Evolutionary conservation across 2,329 filamentous ascomycete genomes (phyloP), one percentile per base, ranked within the genome.

Genomic region (Microsporum canis): DNA sequence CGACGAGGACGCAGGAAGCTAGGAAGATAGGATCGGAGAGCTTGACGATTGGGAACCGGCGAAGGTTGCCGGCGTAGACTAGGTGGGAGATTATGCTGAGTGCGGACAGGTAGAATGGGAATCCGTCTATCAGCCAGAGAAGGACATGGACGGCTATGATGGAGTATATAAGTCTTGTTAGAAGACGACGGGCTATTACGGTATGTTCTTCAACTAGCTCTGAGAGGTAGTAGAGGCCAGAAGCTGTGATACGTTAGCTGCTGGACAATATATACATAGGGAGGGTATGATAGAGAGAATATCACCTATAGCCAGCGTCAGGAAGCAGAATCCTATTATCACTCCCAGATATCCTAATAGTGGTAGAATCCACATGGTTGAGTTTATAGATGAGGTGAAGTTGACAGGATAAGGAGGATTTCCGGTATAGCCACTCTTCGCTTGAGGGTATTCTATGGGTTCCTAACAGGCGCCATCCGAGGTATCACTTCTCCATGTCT

Each of bases 181-280:
- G 80, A n/a, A 96, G 79, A 61, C 87, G 89, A 72, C 95, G 95
- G 10, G 91, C 88, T 64, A 95, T 76, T 8, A 97, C 92, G 3
- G 92, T 96, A 72, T 99, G 92, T 75, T 99, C 94, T 77, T 99
- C 94, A 63, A 99, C 94, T 12, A 97, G 85, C 75, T 99, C 94
- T 29, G 92, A 96, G 60, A 99, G 87, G 74, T 99, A 99, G 78
- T 99, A 99, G 31, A 99, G 85, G 41, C 94, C 94, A n/a, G 91
- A 96, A 43, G 94, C 94, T 89, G 69, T 56, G 63, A 31, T 45
- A 33, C 14, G 59, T 66, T 17, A 58, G 33, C 59, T 23, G 23
- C 53, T 23, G n/a, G 43, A 36, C 5, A 3, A 10, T 41, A 36
- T 59, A 39, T 27, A 47, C 29, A 51, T 1, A 23, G 17, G 17